phyloP scores from a whole-genome alignment of 306 rosid species.

The Hylodesmum podocarpum region DNA sequence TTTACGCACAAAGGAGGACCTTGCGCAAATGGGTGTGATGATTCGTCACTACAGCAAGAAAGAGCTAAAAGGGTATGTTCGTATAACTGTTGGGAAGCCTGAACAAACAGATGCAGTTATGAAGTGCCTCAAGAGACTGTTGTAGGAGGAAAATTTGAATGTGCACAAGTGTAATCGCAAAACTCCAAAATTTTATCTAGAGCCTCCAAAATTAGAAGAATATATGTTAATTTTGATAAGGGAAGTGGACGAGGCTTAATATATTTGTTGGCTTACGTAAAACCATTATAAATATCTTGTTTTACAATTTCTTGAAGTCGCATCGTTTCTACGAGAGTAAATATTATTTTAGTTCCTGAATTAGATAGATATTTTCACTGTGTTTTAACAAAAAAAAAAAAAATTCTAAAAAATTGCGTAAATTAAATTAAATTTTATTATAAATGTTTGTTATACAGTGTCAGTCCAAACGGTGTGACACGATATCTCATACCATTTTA shows the following conservation, averaged over 20 bases:
- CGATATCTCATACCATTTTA: too few species aligned
- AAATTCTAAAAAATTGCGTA: too few species aligned
- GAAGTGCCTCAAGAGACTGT: constrained; percentile 57
- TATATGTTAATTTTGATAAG: neutral
- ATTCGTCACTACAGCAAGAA: constrained; percentile 91
- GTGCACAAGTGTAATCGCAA: neutral
- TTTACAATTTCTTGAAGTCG: neutral
- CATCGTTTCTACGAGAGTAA: neutral
- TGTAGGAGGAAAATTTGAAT: constrained; percentile 22
- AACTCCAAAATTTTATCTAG: neutral
- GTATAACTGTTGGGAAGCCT: constrained; percentile 94
- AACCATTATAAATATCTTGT: neutral
- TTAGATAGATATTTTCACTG: too few species aligned
- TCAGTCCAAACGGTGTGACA: too few species aligned
- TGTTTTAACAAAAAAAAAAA: too few species aligned
- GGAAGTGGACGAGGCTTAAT: neutral
- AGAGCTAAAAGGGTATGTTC: constrained; percentile 87
- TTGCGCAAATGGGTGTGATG: constrained; percentile 95
- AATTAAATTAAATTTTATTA: too few species aligned
- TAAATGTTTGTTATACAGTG: too few species aligned
- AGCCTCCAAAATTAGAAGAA: neutral
- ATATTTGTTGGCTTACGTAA: neutral
- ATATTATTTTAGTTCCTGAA: too few species aligned
- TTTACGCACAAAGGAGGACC: constrained; percentile 65
- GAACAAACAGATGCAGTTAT: constrained; percentile 77